Base-by-base conservation (phyloP, 2,329 filamentous ascomycete species). In the Endocalyx cinctus region DNA sequence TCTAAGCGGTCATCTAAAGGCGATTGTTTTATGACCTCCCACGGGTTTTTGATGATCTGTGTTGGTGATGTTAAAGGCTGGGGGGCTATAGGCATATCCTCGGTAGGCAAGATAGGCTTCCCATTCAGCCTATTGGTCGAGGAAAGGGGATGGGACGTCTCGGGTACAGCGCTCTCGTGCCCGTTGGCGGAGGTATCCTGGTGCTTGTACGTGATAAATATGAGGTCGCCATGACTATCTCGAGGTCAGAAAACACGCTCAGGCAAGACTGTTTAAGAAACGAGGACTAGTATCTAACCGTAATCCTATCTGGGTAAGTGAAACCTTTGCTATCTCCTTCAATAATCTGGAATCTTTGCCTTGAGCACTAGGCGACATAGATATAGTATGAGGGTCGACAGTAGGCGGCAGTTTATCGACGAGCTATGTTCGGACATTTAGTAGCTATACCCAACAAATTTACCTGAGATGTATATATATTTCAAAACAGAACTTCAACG, bases 21-120 rank as follows among this genome's bases (percentile, higher is more conserved):
- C 3, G 89, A 94, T 63, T 98, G 92, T 52, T 79, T 79, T 12
- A 97, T 84, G 7, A 84, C 77, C 54, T 98, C 92, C 92, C 92
- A 97, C 1, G 88, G 87, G 45, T 92, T 95, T 60, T 84, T 87
- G 51, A 89, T 82, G 33, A 78, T 69, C 32, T 77, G 66, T 3
- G 72, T 65, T 5, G 76, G 70, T 2, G 74, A 74, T 5, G 67
- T 69, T 27, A 75, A 64, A 33, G 69, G 67, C 10, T 66, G 67
- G 30, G 80, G 75, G 41, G 78, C 72, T 54, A 84, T 72, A 27
- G 79, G 76, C 4, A 77, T 60, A 45, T 83, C 74, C 52, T 90
- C 82, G 39, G 75, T 77, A 14, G 82, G 75, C 12, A 81, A 66
- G 26, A 92, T 76, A 18, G 82, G 75, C 48, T 83, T 81, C 41